Evolutionary conservation across 1,139 yeast genomes (phyloP).

Genomic region (Hyphopichia wangnamkhiaoensis): DNA sequence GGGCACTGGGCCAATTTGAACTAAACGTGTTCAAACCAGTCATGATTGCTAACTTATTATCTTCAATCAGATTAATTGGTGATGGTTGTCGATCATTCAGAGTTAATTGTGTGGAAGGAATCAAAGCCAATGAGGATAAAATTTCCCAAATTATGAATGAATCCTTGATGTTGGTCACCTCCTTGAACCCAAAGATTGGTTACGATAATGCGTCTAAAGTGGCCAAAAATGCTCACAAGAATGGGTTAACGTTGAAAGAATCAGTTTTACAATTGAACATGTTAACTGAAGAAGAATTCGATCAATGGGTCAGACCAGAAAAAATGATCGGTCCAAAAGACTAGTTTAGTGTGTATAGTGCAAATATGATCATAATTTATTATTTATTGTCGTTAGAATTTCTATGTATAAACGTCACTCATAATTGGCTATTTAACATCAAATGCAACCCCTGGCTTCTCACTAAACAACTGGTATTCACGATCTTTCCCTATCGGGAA

Average conservation of each 20-base stretch:
- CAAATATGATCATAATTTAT: too few species aligned
- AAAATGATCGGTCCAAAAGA: constrained; percentile 92
- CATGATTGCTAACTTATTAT: constrained; percentile 84
- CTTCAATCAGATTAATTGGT: constrained; percentile 83
- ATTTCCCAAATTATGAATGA: constrained; percentile 86
- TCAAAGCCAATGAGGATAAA: constrained; percentile 82
- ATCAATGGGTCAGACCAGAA: constrained; percentile 97
- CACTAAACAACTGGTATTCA: constrained; percentile 30
- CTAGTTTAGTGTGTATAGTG: too few species aligned
- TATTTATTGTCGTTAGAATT: too few species aligned
- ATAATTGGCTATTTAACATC: neutral
- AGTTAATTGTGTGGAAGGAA: constrained; percentile 92
- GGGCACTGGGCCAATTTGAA: constrained; percentile 98
- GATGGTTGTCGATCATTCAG: constrained; percentile 92
- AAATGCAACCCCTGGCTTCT: constrained; percentile 20
- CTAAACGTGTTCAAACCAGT: constrained; percentile 98
- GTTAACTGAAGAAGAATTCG: constrained; percentile 80
- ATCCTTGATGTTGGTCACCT: constrained; percentile 97
- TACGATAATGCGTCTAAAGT: constrained; percentile 96
- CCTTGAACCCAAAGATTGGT: constrained; percentile 97
- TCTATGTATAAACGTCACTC: too few species aligned
- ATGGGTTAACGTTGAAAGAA: constrained; percentile 92
- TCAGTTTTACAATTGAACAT: constrained; percentile 90
- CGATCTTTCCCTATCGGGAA: constrained; percentile 38
- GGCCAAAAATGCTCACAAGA: constrained; percentile 98